These are phyloP conservation scores for Eucalyptus pauciflora DNA, from an alignment of 345 rosid species.

Conservation along the genomic window DNA sequence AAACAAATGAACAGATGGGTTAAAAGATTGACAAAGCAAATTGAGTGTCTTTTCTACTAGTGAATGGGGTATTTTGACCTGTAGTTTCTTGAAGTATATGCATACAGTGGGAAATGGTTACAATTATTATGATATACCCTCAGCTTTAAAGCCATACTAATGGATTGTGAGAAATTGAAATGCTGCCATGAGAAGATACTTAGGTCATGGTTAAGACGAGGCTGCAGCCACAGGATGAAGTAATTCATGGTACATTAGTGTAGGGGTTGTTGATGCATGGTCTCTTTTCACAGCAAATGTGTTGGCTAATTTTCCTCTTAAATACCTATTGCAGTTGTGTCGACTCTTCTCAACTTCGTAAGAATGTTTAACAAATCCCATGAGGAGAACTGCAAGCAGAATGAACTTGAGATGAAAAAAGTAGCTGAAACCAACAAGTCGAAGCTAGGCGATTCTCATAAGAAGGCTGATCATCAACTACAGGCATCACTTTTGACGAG, in stretches of 20 bases:
- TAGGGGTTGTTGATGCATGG: background rate
- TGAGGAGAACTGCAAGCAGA: slow-evolving; percentile 70
- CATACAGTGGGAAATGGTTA: background rate
- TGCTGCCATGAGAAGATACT: background rate
- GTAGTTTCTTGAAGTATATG: background rate
- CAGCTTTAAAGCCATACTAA: background rate
- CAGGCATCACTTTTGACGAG: slow-evolving; percentile 5
- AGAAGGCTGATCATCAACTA: slow-evolving; percentile 13
- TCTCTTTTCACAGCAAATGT: background rate
- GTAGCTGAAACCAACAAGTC: slow-evolving; percentile 30
- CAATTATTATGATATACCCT: background rate
- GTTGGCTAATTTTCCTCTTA: background rate
- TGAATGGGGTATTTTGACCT: background rate
- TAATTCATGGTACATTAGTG: background rate
- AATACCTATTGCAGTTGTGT: slow-evolving; percentile 39
- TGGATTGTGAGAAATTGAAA: background rate
- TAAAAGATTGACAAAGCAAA: background rate
- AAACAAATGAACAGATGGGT: background rate
- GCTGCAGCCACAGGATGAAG: background rate
- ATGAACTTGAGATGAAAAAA: slow-evolving; percentile 62
- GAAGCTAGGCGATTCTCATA: slow-evolving; percentile 16
- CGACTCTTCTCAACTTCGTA: slow-evolving; percentile 67
- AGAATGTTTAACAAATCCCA: slow-evolving; percentile 74
- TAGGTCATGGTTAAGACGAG: background rate
- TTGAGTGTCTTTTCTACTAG: background rate